A percentile compares a stretch with the other conserved stretches of the same genome.
Conservation (phyloP, 768 basidiomycete genomes). For the Lyophyllum decastes region DNA sequence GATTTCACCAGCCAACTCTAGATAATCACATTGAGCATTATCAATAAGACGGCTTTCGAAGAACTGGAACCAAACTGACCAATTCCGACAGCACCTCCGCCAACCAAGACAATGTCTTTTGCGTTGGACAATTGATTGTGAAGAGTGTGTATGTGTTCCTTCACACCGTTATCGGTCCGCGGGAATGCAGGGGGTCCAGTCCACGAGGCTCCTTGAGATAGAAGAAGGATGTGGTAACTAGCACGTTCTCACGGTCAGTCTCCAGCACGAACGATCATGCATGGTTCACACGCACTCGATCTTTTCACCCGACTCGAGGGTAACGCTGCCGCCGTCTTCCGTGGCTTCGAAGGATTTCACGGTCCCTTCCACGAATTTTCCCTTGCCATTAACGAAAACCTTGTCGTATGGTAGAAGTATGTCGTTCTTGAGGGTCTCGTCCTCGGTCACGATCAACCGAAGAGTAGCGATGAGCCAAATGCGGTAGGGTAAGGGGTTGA, state of each 20-base stretch:
- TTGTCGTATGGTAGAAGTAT: constrained; percentile 56
- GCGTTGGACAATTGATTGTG: constrained; percentile 37
- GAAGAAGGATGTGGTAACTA: constrained; percentile 57
- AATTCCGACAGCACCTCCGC: constrained; percentile 60
- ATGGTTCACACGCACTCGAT: constrained; percentile 28
- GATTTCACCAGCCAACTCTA: constrained; percentile 48
- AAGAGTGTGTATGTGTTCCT: constrained; percentile 28
- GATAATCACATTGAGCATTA: background rate
- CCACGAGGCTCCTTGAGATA: constrained; percentile 62
- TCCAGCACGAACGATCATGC: background rate
- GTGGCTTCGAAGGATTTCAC: constrained; percentile 33
- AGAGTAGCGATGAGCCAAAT: constrained; percentile 51
- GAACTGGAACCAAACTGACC: constrained; percentile 28
- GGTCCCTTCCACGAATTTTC: constrained; percentile 44
- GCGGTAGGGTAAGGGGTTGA: constrained; percentile 53
- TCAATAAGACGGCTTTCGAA: background rate
- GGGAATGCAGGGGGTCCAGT: constrained; percentile 50
- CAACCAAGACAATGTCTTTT: constrained; percentile 50
- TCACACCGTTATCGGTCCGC: constrained; percentile 26
- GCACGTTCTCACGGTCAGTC: background rate
- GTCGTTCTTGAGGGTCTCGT: constrained; percentile 42
- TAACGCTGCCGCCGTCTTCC: constrained; percentile 40
- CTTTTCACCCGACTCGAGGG: constrained; percentile 52
- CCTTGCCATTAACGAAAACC: constrained; percentile 50
- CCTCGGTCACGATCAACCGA: constrained; percentile 51